Evolutionary conservation across 306 rosid genomes (phyloP), one percentile per base, ranked within the genome.

Genomic region (Castanopsis chinensis): DNA sequence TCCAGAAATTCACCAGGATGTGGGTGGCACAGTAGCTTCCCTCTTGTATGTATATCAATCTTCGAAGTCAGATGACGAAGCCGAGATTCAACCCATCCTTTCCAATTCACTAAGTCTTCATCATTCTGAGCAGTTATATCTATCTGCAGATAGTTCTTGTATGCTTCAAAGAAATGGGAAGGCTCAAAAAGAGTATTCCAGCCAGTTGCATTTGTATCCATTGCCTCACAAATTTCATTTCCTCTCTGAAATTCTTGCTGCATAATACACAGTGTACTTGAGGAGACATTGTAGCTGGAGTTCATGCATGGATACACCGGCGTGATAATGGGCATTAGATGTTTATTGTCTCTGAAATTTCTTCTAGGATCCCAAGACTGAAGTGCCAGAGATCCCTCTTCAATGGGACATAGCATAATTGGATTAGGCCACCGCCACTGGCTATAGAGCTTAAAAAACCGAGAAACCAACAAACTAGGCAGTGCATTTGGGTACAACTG

Each of bases 241-340:
- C 75, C 75, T 12, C 60, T 51, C 20, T 52, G 60, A 15, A 72
- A 51, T 17, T 72, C 60, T 27, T 51, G 21, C 41, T 2, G 28
- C 76, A 73, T 54, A 17, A 54, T 41, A 28, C 18, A 25, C 9
- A 73, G 15, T 19, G 76, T 73, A 18, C 76, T 55, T 1, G 13
- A 55, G 17, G 76, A 73, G 27, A 73, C 76, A 17, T 54, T 73
- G 65, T 73, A 30, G 51, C 65, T 53, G 2, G 76, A 73, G 64
- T 73, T 73, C 51, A 15, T 73, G 28, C 9, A 72, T 28, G 75
- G 75, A 72, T 51, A 72, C 14, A 41, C 15, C 17, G 75, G 61
- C 0, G 75, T 52, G 1, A 72, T 72, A 13, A 72, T 23, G 2
- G 75, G 75, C 75, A 72, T 72, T 14, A 72, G 4, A 15, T 72